These are phyloP conservation scores for Arthroderma sp. DNA, from an alignment of 2,329 filamentous ascomycete genomes.

Conservation along the genomic window DNA sequence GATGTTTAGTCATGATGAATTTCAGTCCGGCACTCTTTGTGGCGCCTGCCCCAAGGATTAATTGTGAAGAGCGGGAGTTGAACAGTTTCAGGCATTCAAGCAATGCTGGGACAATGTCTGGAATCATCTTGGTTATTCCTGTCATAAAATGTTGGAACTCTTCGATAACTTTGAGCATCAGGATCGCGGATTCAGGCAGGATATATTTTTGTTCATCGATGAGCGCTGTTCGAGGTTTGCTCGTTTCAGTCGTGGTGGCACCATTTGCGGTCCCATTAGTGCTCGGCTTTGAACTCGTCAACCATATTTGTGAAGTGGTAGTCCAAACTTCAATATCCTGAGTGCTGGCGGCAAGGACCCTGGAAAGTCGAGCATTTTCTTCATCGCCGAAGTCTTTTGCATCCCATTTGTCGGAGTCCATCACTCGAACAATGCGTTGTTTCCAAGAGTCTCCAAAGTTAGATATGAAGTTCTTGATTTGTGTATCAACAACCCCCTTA, in stretches of 20 bases:
- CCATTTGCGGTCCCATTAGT: slow-evolving; percentile 30
- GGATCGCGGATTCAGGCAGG: slow-evolving; percentile 67
- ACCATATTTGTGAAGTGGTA: slow-evolving; percentile 39
- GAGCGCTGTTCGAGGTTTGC: slow-evolving; percentile 56
- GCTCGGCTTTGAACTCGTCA: slow-evolving; percentile 22
- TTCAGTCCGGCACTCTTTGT: slow-evolving; percentile 78
- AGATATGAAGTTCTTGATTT: slow-evolving; percentile 50
- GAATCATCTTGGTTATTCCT: slow-evolving; percentile 76
- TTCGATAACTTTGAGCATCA: slow-evolving; percentile 69
- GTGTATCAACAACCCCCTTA: slow-evolving; percentile 48
- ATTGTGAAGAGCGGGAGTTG: slow-evolving; percentile 89
- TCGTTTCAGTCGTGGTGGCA: slow-evolving; percentile 11
- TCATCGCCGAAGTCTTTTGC: slow-evolving; percentile 47
- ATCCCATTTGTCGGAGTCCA: slow-evolving; percentile 53
- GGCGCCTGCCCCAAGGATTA: slow-evolving; percentile 89
- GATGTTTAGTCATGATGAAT: slow-evolving; percentile 91
- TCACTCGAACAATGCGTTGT: slow-evolving; percentile 42
- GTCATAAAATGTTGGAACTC: slow-evolving; percentile 71
- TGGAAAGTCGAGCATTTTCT: slow-evolving; percentile 38
- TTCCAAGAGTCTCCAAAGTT: slow-evolving; percentile 44
- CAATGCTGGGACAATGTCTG: slow-evolving; percentile 65
- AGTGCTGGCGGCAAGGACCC: slow-evolving; percentile 46
- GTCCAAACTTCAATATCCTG: slow-evolving; percentile 44
- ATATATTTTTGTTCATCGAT: slow-evolving; percentile 80
- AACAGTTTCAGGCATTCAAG: slow-evolving; percentile 83